Percentiles rank a stretch among this genome's conserved stretches.
Evolutionary conservation across 1,284 basidiomycete species (phyloP).

Genomic region (Heterobasidion annosum): DNA sequence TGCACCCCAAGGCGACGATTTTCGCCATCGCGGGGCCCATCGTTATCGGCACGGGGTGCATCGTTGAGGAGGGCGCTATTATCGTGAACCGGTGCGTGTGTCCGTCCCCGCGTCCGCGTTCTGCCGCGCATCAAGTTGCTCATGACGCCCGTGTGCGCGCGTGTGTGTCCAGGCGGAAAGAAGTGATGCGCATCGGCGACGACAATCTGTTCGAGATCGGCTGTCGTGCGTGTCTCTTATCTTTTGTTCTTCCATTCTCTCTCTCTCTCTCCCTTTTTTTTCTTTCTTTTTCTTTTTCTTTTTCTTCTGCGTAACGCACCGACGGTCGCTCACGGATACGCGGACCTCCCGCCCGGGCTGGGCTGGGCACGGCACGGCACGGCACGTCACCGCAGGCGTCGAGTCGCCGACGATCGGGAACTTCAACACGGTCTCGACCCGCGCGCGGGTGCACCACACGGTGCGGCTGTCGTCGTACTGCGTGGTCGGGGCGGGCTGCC

Average conservation of each 20-base stretch:
- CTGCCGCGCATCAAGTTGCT: not conserved
- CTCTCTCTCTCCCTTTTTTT: no score
- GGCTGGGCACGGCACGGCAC: not conserved
- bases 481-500: slow-evolving; percentile 72
- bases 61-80: slow-evolving; percentile 86
- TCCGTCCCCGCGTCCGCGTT: not conserved
- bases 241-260: not conserved
- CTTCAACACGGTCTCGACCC: slow-evolving; percentile 78
- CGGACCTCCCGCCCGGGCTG: not conserved
- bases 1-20: slow-evolving; percentile 92
- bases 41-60: slow-evolving; percentile 79
- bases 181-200: slow-evolving; percentile 87
- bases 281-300: not conserved
- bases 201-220: slow-evolving; percentile 92
- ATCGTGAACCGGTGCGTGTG: slow-evolving; percentile 69
- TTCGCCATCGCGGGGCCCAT: slow-evolving; percentile 85
- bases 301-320: slow-evolving; percentile 1
- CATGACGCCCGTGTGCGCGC: not conserved
- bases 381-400: slow-evolving; percentile 43
- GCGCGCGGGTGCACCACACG: slow-evolving; percentile 71
- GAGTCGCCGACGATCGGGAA: slow-evolving; percentile 80
- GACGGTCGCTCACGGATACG: slow-evolving; percentile 2
- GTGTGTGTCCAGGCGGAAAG: slow-evolving; percentile 44
- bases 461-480: slow-evolving; percentile 75
- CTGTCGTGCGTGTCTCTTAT: slow-evolving; percentile 50